phyloP scores from a whole-genome alignment of 2,329 filamentous ascomycete genomes.

The Fusarium sp. region DNA sequence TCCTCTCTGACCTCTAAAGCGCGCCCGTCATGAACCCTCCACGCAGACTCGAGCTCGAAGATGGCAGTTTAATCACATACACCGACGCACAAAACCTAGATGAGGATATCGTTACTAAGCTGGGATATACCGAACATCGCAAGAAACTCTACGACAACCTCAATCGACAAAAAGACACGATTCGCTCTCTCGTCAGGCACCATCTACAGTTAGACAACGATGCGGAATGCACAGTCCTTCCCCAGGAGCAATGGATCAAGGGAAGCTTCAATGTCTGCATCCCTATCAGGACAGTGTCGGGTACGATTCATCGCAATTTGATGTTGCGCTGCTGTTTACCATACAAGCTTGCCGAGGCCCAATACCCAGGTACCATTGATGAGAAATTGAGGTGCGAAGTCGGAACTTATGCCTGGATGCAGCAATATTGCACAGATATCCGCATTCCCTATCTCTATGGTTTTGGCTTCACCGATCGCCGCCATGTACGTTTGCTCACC shows the following conservation, averaged over 20 bases:
- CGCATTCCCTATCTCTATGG: constrained; percentile 44
- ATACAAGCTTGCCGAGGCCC: constrained; percentile 54
- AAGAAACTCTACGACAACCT: constrained; percentile 19
- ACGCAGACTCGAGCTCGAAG: constrained; percentile 3
- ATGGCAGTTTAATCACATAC: constrained; percentile 9
- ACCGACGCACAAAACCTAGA: neutral
- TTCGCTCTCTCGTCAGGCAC: constrained; percentile 38
- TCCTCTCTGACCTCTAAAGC: neutral
- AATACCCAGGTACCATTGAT: constrained; percentile 55
- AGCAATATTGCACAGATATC: constrained; percentile 45
- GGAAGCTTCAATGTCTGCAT: constrained; percentile 55
- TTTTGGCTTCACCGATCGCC: constrained; percentile 35
- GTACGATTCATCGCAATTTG: constrained; percentile 40
- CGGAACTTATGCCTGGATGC: constrained; percentile 45
- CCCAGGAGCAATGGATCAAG: constrained; percentile 47
- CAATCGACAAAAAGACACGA: constrained; percentile 26
- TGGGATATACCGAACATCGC: constrained; percentile 4
- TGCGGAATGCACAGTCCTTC: constrained; percentile 44
- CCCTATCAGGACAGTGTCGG: constrained; percentile 46
- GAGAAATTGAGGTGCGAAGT: constrained; percentile 56
- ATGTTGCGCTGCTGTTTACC: constrained; percentile 51
- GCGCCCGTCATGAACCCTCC: neutral
- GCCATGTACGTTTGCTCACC: constrained; percentile 19
- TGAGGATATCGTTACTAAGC: constrained; percentile 5
- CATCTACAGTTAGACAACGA: constrained; percentile 44